Conservation (phyloP, 495 filamentous ascomycete genomes). For the Clohesyomyces aquaticus region DNA sequence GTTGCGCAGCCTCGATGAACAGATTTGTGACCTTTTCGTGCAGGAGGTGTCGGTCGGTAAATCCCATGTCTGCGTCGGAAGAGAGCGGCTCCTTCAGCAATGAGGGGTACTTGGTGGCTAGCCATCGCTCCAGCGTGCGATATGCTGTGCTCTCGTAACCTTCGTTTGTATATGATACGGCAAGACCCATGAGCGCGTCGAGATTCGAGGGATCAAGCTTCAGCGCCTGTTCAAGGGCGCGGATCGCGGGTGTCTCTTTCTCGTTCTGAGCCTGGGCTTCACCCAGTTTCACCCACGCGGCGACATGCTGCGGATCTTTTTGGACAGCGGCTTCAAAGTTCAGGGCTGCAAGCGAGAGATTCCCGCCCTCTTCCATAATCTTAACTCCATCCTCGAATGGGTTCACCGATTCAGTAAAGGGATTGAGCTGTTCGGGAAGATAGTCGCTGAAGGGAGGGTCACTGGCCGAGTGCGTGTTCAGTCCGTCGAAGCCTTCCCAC, state of each 20-base stretch:
- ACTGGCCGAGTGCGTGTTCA: slow-evolving; percentile 58
- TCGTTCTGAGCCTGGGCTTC: slow-evolving; percentile 96
- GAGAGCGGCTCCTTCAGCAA: slow-evolving; percentile 70
- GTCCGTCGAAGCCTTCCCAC: slow-evolving; percentile 71
- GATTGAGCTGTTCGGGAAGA: slow-evolving; percentile 90
- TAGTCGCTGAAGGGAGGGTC: slow-evolving; percentile 86
- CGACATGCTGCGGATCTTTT: slow-evolving; percentile 81
- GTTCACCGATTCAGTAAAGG: slow-evolving; percentile 73
- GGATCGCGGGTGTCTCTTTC: slow-evolving; percentile 96
- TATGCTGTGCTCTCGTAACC: slow-evolving; percentile 97
- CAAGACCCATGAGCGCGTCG: slow-evolving; percentile 88
- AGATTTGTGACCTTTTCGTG: slow-evolving; percentile 87
- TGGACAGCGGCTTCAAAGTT: slow-evolving; percentile 98
- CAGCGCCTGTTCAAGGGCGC: slow-evolving; percentile 90
- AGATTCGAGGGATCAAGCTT: slow-evolving; percentile 86
- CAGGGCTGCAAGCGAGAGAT: slow-evolving; percentile 88
- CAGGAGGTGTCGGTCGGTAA: slow-evolving; percentile 86
- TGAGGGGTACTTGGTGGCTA: slow-evolving; percentile 85
- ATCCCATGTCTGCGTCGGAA: slow-evolving; percentile 74
- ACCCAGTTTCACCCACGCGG: slow-evolving; percentile 91
- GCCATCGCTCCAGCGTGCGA: slow-evolving; percentile 94
- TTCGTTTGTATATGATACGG: slow-evolving; percentile 99
- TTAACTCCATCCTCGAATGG: slow-evolving; percentile 89
- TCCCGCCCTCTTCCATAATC: slow-evolving; percentile 89
- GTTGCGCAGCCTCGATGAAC: slow-evolving; percentile 89